phyloP scores from a whole-genome alignment of 805 yeast genomes.

The Yarrowia hollandica region DNA sequence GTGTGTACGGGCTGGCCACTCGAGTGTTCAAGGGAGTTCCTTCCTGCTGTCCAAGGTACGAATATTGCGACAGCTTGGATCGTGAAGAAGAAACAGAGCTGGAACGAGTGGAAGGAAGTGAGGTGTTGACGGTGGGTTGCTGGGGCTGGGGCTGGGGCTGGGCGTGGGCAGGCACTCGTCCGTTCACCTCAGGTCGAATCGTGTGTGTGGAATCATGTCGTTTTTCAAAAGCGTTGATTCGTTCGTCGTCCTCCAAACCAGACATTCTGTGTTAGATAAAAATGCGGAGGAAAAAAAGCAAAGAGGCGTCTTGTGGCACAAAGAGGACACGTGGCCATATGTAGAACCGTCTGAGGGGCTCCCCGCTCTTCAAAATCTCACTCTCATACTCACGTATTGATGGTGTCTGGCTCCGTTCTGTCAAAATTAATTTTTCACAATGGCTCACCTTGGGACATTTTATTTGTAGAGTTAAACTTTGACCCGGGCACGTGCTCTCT shows the following conservation, averaged over 20 bases:
- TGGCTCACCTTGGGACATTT: slow-evolving; percentile 5
- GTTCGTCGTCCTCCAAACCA: slow-evolving; percentile 2
- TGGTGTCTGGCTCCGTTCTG: background rate
- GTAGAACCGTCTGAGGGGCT: too few species aligned
- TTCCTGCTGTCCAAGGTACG: background rate
- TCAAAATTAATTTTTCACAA: slow-evolving; percentile 15
- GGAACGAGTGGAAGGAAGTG: slow-evolving; percentile 8
- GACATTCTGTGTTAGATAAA: background rate
- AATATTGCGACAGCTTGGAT: slow-evolving; percentile 15
- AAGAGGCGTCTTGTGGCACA: too few species aligned
- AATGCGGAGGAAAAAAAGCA: too few species aligned
- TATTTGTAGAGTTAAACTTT: slow-evolving; percentile 1
- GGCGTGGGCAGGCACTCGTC: background rate
- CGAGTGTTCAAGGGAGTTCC: slow-evolving; percentile 31
- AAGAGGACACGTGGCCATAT: too few species aligned
- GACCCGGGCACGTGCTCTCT: slow-evolving; percentile 28
- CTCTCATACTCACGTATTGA: slow-evolving; percentile 2
- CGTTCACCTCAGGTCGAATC: slow-evolving; percentile 17
- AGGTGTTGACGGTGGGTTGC: background rate
- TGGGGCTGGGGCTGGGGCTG: background rate
- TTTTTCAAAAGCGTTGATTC: slow-evolving; percentile 13
- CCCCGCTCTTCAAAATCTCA: too few species aligned
- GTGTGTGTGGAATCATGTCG: slow-evolving; percentile 25
- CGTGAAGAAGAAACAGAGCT: slow-evolving; percentile 14
- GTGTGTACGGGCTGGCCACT: slow-evolving; percentile 75